Percentiles rank a stretch among this genome's conserved stretches.
Evolutionary conservation across 768 basidiomycete genomes (phyloP).

Genomic region (Sarcodon aspratus): DNA sequence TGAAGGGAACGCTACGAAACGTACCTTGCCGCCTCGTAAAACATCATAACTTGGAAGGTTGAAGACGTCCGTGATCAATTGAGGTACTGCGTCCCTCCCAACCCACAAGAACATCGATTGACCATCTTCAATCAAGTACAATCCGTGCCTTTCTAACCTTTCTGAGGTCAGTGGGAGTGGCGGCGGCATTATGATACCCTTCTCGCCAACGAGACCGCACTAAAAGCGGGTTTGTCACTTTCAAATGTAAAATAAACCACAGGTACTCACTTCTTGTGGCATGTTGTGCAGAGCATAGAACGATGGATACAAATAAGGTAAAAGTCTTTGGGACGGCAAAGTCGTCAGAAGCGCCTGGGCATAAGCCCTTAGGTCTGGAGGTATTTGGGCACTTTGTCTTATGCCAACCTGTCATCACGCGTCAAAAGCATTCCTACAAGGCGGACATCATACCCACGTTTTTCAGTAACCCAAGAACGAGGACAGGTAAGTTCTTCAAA

Average conservation of each 20-base stretch:
- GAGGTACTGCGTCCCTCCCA: slow-evolving; percentile 96
- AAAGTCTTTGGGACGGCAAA: slow-evolving; percentile 78
- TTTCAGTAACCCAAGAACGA: slow-evolving; percentile 86
- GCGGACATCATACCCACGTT: slow-evolving; percentile 44
- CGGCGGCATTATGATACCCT: slow-evolving; percentile 80
- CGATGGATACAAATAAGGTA: slow-evolving; percentile 90
- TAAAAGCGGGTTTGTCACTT: slow-evolving; percentile 17
- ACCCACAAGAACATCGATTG: slow-evolving; percentile 98
- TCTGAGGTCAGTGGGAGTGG: slow-evolving; percentile 91
- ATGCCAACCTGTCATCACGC: slow-evolving; percentile 61
- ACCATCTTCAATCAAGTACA: slow-evolving; percentile 95
- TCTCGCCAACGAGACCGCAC: slow-evolving; percentile 86
- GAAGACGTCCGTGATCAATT: slow-evolving; percentile 90
- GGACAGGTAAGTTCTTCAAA: slow-evolving; percentile 85
- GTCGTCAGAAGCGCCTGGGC: slow-evolving; percentile 88
- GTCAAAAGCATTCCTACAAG: neutral
- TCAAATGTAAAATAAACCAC: neutral
- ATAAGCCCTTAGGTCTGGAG: slow-evolving; percentile 92
- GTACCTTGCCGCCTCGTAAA: slow-evolving; percentile 87
- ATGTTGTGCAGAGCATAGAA: slow-evolving; percentile 98
- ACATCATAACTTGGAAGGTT: slow-evolving; percentile 81
- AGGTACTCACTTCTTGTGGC: slow-evolving; percentile 67
- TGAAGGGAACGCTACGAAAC: slow-evolving; percentile 7
- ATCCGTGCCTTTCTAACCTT: slow-evolving; percentile 85
- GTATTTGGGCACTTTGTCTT: slow-evolving; percentile 93